Base-by-base conservation (phyloP, 139 green algal genomes). In the Micractinium sp. region DNA sequence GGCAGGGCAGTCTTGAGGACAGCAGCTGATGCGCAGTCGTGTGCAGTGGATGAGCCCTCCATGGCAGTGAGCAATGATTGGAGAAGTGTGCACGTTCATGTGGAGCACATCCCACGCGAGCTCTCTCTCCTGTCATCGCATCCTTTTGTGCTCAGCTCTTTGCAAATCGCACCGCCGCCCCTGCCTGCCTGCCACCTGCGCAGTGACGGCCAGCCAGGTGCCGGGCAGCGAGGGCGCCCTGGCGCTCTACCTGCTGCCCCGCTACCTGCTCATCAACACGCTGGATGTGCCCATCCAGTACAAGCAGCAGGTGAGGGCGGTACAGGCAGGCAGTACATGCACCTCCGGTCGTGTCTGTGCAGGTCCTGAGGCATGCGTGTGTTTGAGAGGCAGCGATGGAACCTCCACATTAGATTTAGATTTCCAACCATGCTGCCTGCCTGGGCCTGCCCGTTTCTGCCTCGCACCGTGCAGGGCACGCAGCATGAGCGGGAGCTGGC, bases 261-360 rank as follows among this genome's bases (percentile, higher is more conserved):
- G 95, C 53, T 98, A 95, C 88, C 75, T 98, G 41, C 85, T 98
- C 33, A 81, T 92, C 79, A 98, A 98, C 85, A 89, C 73, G 0
- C 91, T 98, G n/a, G 85, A 92, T 23, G 84, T 88, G 73, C 82
- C 90, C 38, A 85, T 98, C 29, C 95, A 96, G 89, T 94, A 95
- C 82, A 87, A 91, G 66, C 95, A 97, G 89, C 91, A 94, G 85
- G 92, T 89, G 81, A 29, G 47, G 31, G 73, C 31, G 3, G 73
- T 41, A 79, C 73, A 41, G 16, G 27, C 73, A n/a, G n/a, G 19
- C 15, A 23, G 73, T 27, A 29, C 66, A 5, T 56, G 47, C 47
- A 56, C 7, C 9, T 16, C 47, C 47, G 47, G 47, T 16, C 9
- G 47, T 56, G 47, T 56, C 7, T 56, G 47, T 56, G 47, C 47